phyloP scores from a whole-genome alignment of 1,139 yeast genomes.

The Candida dubliniensis region DNA sequence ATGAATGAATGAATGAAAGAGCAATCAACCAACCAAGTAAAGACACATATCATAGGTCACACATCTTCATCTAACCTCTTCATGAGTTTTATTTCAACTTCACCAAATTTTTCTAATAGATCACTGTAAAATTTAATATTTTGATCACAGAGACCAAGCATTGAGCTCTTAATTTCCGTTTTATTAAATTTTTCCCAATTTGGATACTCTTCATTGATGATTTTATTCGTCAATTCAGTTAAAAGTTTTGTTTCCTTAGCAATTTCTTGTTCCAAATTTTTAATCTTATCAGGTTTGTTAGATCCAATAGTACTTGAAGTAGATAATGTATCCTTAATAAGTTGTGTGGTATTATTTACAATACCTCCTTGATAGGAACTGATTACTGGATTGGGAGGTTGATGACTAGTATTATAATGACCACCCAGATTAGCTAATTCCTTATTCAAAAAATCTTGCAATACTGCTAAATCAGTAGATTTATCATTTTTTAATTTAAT shows the following conservation, averaged over 20 bases:
- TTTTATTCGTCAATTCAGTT: constrained; percentile 62
- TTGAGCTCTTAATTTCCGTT: constrained; percentile 68
- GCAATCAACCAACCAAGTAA: no score
- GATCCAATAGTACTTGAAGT: constrained; percentile 49
- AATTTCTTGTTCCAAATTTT: constrained; percentile 51
- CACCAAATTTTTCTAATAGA: constrained; percentile 73
- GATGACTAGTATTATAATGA: constrained; percentile 31
- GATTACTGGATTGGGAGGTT: constrained; percentile 33
- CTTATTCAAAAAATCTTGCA: constrained; percentile 73
- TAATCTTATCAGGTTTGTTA: constrained; percentile 35
- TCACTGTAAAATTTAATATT: constrained; percentile 74
- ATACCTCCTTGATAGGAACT: constrained; percentile 30
- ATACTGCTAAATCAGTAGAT: constrained; percentile 84
- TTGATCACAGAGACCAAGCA: constrained; percentile 70
- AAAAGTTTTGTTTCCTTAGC: constrained; percentile 49
- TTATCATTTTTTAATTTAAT: constrained; percentile 88
- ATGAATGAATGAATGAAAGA: no score
- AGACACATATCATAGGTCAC: no score
- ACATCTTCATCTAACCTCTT: constrained; percentile 34
- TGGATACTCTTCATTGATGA: constrained; percentile 78
- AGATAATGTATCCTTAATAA: constrained; percentile 47
- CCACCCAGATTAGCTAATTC: constrained; percentile 66
- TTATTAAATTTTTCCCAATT: constrained; percentile 82
- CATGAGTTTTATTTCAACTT: constrained; percentile 49
- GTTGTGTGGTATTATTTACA: constrained; percentile 46